A percentile compares a stretch with the other conserved stretches of the same genome.
Evolutionary conservation across 352 stramenopile species (phyloP).

Genomic region (Phytophthora chlamydospora): DNA sequence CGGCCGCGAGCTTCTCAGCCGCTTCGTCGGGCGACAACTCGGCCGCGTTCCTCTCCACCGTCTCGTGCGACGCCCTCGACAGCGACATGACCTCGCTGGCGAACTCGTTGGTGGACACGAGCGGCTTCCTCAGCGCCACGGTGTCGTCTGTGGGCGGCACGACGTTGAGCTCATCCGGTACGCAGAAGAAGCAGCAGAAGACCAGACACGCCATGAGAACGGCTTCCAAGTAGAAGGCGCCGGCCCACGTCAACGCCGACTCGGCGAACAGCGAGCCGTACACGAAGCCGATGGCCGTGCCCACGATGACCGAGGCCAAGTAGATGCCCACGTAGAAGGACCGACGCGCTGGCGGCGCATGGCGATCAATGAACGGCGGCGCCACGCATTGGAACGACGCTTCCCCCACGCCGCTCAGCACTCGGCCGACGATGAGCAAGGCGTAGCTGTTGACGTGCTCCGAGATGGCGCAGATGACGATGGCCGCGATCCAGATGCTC

Average conservation of each 20-base stretch:
- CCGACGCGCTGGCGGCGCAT: conserved; percentile 49
- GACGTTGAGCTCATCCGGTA: conserved; percentile 47
- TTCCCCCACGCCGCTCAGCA: conserved; percentile 85
- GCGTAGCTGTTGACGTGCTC: conserved; percentile 67
- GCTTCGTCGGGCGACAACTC: conserved; percentile 26
- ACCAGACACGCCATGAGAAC: conserved; percentile 77
- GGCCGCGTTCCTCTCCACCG: conserved; percentile 9
- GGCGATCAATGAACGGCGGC: conserved; percentile 87
- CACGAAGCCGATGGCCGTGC: conserved; percentile 80
- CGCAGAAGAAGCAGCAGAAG: conserved; percentile 54
- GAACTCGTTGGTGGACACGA: conserved; percentile 37
- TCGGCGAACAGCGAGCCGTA: conserved; percentile 71
- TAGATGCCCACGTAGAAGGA: conserved; percentile 90
- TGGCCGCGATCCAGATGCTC: conserved; percentile 77
- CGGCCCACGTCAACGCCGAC: conserved; percentile 62
- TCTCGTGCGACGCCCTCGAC: conserved; percentile 28
- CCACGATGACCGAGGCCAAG: conserved; percentile 85
- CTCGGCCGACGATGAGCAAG: conserved; percentile 74
- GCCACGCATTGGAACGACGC: conserved; percentile 88
- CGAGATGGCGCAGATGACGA: conserved; percentile 71
- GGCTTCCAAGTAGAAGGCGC: conserved; percentile 85
- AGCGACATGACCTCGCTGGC: conserved; percentile 36
- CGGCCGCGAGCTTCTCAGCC: conserved; percentile 10
- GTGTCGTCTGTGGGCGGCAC: conserved; percentile 38
- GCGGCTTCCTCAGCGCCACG: conserved; percentile 20